Evolutionary conservation across 2,329 filamentous ascomycete genomes (phyloP).

Genomic region (Beauveria sp.): DNA sequence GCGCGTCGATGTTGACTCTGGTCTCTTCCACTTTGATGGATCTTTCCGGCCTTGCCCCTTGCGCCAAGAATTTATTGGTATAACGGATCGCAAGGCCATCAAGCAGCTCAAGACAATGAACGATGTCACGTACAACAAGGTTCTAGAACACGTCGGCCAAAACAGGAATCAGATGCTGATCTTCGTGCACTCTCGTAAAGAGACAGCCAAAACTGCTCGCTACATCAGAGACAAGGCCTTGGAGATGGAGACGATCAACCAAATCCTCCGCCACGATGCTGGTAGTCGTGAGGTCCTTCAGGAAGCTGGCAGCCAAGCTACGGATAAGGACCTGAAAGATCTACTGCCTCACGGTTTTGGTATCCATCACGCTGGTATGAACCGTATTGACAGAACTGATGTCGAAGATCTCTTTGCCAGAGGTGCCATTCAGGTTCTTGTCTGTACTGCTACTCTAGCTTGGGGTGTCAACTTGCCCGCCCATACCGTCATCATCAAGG

Average conservation of each 20-base stretch:
- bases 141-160: conserved; percentile 88
- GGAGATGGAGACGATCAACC: conserved; percentile 94
- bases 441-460: conserved; percentile 94
- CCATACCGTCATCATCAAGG: conserved; percentile 98
- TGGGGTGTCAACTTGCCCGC: conserved; percentile 99
- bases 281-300: conserved; percentile 82
- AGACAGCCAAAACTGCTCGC: conserved; percentile 94
- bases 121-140: conserved; percentile 95
- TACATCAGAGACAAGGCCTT: conserved; percentile 95
- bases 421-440: conserved; percentile 87
- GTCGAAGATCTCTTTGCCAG: conserved; percentile 92
- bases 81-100: conserved; percentile 96
- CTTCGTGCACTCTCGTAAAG: conserved; percentile 96
- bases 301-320: conserved; percentile 74
- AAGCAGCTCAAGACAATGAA: conserved; percentile 99
- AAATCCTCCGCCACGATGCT: conserved; percentile 88
- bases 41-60: conserved; percentile 89
- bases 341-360: conserved; percentile 93
- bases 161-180: conserved; percentile 97
- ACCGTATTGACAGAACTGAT: conserved; percentile 83
- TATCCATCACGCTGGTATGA: conserved; percentile 98
- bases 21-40: conserved; percentile 92
- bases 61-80: conserved; percentile 93
- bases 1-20: conserved; percentile 76
- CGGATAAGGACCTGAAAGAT: conserved; percentile 86